A percentile compares a stretch with the other conserved stretches of the same genome.
Conservation (phyloP, 495 filamentous ascomycete genomes). For the Corynascus novoguineensis region DNA sequence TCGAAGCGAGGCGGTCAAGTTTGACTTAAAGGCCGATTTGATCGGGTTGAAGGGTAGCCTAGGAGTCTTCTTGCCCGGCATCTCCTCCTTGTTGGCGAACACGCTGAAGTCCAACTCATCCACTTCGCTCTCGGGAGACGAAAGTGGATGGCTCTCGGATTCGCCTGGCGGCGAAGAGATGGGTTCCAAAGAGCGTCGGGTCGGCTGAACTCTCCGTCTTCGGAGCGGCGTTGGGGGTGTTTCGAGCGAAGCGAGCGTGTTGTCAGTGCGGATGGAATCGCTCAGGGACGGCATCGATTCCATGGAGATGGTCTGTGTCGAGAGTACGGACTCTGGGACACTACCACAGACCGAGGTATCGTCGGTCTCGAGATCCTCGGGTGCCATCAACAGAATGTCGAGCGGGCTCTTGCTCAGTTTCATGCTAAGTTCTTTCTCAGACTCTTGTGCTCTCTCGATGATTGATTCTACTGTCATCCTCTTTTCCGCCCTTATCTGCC, state of each 20-base stretch:
- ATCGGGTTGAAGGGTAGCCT: slow-evolving; percentile 34
- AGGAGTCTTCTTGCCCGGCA: slow-evolving; percentile 34
- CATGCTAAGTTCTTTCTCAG: slow-evolving; percentile 46
- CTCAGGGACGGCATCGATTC: slow-evolving; percentile 46
- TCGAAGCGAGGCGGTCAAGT: slow-evolving; percentile 85
- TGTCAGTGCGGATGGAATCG: slow-evolving; percentile 38
- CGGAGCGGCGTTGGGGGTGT: slow-evolving; percentile 34
- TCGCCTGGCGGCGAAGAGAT: slow-evolving; percentile 39
- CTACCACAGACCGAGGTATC: slow-evolving; percentile 42
- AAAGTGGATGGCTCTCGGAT: slow-evolving; percentile 44
- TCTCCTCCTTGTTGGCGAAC: slow-evolving; percentile 28
- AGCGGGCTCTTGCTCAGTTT: slow-evolving; percentile 44
- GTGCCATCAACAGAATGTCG: slow-evolving; percentile 50
- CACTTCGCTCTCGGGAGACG: slow-evolving; percentile 27
- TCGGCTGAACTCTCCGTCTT: slow-evolving; percentile 33
- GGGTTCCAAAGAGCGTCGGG: slow-evolving; percentile 40
- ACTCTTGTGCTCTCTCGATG: slow-evolving; percentile 42
- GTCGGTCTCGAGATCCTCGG: slow-evolving; percentile 50
- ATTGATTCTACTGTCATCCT: slow-evolving; percentile 48
- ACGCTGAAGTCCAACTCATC: slow-evolving; percentile 45
- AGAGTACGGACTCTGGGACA: slow-evolving; percentile 36
- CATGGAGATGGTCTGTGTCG: slow-evolving; percentile 41
- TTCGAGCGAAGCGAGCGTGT: slow-evolving; percentile 37
- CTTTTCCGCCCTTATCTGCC: slow-evolving; percentile 27
- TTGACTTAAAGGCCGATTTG: slow-evolving; percentile 75